Percentiles rank a stretch among this genome's conserved stretches.
phyloP scores from a whole-genome alignment of 306 rosid genomes.

The Castanea crenata region DNA sequence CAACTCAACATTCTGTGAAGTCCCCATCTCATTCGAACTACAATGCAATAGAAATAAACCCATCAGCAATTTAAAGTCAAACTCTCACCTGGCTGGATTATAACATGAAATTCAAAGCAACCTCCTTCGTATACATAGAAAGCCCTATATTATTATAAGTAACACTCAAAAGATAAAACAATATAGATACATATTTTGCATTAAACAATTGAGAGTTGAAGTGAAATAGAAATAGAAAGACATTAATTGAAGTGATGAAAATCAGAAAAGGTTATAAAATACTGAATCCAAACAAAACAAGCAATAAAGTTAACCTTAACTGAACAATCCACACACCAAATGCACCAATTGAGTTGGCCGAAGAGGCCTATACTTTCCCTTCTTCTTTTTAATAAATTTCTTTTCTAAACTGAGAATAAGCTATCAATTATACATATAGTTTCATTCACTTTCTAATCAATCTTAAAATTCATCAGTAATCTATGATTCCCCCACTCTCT shows the following conservation, averaged over 20 bases:
- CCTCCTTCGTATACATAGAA: background rate
- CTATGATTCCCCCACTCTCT: background rate
- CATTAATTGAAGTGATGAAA: constrained; percentile 4
- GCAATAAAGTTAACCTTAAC: background rate
- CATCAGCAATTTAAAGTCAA: constrained; percentile 8
- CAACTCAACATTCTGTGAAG: constrained; percentile 90
- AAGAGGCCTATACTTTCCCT: background rate
- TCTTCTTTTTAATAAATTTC: background rate
- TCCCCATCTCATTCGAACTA: constrained; percentile 66
- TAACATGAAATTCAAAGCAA: constrained; percentile 5
- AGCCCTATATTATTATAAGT: background rate
- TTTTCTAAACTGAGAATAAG: background rate
- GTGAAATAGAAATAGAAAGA: background rate
- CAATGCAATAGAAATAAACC: constrained; percentile 21
- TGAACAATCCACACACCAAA: background rate
- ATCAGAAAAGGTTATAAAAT: background rate
- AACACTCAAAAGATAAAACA: background rate
- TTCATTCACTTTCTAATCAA: background rate
- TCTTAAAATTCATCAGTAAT: background rate
- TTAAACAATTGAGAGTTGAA: background rate
- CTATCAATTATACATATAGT: background rate
- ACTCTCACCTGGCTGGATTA: background rate
- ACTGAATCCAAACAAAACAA: background rate
- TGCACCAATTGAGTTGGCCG: background rate
- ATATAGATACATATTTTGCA: background rate